phyloP scores from a whole-genome alignment of 805 yeast genomes.

The Ogataea henricii region DNA sequence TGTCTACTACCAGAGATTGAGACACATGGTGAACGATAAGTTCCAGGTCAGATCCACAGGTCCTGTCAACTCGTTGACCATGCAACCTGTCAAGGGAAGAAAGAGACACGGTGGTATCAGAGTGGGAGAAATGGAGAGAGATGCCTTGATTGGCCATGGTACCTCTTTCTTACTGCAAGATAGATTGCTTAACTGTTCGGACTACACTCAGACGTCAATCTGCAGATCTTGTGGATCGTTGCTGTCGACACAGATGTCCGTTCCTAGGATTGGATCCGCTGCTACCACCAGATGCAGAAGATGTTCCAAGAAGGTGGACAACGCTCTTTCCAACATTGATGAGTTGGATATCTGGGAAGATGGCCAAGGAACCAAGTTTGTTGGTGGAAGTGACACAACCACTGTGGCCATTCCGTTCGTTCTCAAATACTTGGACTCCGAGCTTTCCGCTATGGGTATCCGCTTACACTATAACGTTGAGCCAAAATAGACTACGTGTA shows the following conservation, averaged over 20 bases:
- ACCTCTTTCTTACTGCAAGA: constrained; percentile 94
- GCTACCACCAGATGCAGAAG: constrained; percentile 85
- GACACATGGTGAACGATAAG: constrained; percentile 99
- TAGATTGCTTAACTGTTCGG: constrained; percentile 91
- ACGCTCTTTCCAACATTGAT: constrained; percentile 54
- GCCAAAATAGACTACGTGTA: constrained; percentile 44
- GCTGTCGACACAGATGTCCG: constrained; percentile 84
- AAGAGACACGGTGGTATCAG: constrained; percentile 99
- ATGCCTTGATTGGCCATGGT: constrained; percentile 98
- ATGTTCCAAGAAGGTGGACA: constrained; percentile 75
- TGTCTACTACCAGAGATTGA: constrained; percentile 95
- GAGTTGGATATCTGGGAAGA: constrained; percentile 93
- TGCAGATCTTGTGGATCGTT: constrained; percentile 95
- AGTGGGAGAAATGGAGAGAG: constrained; percentile 99
- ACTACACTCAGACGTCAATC: constrained; percentile 86
- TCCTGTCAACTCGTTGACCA: constrained; percentile 92
- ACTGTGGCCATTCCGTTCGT: constrained; percentile 97
- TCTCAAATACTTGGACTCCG: constrained; percentile 90
- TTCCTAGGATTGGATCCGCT: constrained; percentile 84
- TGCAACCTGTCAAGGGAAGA: constrained; percentile 99
- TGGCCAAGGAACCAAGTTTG: constrained; percentile 88
- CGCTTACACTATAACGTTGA: constrained; percentile 85
- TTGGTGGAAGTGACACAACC: constrained; percentile 92
- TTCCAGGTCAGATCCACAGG: constrained; percentile 99
- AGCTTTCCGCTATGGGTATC: constrained; percentile 97